These are phyloP conservation scores for Apiospora sp. DNA, from an alignment of 2,329 filamentous ascomycete species.

Conservation along the genomic window DNA sequence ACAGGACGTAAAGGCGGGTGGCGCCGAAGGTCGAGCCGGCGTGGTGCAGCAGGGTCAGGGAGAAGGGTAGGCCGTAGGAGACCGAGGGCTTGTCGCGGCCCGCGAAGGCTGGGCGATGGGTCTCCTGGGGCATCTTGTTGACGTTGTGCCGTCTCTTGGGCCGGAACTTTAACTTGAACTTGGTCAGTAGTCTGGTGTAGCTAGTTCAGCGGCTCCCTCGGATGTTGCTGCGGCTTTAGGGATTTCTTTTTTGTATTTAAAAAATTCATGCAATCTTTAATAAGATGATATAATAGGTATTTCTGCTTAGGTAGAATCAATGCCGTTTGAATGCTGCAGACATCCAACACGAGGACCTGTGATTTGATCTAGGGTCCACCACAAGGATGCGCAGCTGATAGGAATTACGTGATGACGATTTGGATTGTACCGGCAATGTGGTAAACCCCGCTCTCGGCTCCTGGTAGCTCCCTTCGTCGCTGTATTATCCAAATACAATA, in stretches of 20 bases:
- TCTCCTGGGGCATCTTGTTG: constrained; percentile 26
- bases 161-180: background rate
- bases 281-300: background rate
- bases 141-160: background rate
- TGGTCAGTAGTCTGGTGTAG: background rate
- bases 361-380: background rate
- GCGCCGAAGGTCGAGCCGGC: constrained; percentile 48
- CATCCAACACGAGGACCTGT: background rate
- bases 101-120: constrained; percentile 34
- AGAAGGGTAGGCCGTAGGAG: constrained; percentile 56
- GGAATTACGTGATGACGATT: constrained; percentile 12
- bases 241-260: background rate
- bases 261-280: background rate
- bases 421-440: constrained; percentile 3
- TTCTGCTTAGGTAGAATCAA: background rate
- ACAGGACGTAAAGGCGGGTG: constrained; percentile 57
- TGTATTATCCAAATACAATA: background rate
- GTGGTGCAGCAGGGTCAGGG: constrained; percentile 53
- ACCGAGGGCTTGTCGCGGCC: constrained; percentile 40
- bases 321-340: background rate
- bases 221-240: background rate
- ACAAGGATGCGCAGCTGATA: background rate
- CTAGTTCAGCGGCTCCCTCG: background rate
- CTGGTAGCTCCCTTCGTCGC: background rate
- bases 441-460: constrained; percentile 9